These are phyloP conservation scores for Eremomyces bilateralis DNA, from an alignment of 495 filamentous ascomycete genomes.

Conservation along the genomic window DNA sequence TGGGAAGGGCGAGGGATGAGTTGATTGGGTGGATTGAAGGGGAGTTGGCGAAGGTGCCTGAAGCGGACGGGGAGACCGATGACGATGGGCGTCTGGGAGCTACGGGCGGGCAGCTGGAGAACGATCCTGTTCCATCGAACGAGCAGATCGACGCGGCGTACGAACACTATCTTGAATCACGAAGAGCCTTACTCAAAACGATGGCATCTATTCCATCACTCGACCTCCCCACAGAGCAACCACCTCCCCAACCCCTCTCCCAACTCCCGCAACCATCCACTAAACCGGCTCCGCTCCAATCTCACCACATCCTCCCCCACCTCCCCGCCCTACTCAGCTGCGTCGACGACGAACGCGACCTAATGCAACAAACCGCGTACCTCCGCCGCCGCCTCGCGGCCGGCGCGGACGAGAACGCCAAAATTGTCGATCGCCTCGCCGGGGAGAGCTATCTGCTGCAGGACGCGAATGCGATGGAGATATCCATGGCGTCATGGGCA, in stretches of 20 bases:
- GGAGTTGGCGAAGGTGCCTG: slow-evolving; percentile 14
- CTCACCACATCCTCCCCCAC: background rate
- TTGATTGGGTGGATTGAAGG: slow-evolving; percentile 17
- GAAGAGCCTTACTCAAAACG: background rate
- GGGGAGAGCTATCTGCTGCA: slow-evolving; percentile 1
- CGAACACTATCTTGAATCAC: background rate
- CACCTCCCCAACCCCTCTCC: background rate
- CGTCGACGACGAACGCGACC: slow-evolving; percentile 2
- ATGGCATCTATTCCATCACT: background rate
- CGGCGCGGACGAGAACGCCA: background rate
- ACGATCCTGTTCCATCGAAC: background rate
- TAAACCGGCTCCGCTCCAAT: no score
- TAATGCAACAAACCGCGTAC: slow-evolving; percentile 6
- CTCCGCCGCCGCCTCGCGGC: background rate
- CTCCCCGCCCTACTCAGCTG: slow-evolving; percentile 5
- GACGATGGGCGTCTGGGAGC: background rate
- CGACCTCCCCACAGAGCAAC: background rate
- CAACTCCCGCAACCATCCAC: no score
- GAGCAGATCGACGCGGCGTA: background rate
- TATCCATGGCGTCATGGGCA: background rate
- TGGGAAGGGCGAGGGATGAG: slow-evolving; percentile 14
- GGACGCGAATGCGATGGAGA: background rate
- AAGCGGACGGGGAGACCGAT: slow-evolving; percentile 8
- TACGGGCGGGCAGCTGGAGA: background rate
- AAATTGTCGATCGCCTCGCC: background rate